Evolutionary conservation across 768 basidiomycete species (phyloP).

Genomic region (Stropharia rugosoannulata): DNA sequence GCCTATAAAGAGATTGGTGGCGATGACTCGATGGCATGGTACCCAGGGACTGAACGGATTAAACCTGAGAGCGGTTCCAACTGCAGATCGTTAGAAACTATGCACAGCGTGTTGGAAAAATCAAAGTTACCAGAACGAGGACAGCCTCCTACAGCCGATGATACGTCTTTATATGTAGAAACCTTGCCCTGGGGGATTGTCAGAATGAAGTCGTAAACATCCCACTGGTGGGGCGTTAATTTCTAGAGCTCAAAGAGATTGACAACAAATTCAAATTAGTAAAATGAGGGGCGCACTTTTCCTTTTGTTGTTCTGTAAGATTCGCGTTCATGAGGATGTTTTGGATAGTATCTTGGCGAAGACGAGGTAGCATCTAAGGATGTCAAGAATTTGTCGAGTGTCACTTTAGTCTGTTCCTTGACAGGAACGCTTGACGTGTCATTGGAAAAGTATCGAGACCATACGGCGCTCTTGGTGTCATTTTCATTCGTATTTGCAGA

Average conservation of each 20-base stretch:
- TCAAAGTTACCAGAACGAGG: slow-evolving; percentile 55
- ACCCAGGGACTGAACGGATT: slow-evolving; percentile 70
- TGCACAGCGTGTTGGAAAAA: not conserved
- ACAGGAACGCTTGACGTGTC: not conserved
- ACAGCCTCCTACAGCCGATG: slow-evolving; percentile 52
- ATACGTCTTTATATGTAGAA: slow-evolving; percentile 56
- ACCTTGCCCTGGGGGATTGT: slow-evolving; percentile 53
- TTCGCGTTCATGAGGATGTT: slow-evolving; percentile 22
- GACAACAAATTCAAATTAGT: not conserved
- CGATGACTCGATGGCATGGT: slow-evolving; percentile 72
- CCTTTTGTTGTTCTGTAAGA: slow-evolving; percentile 31
- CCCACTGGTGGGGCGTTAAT: slow-evolving; percentile 56
- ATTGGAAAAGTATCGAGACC: slow-evolving; percentile 2
- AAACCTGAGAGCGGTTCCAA: slow-evolving; percentile 60
- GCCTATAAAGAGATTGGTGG: slow-evolving; percentile 57
- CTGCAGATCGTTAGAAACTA: slow-evolving; percentile 25
- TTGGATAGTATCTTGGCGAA: slow-evolving; percentile 21
- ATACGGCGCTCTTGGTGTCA: not conserved
- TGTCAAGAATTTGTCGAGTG: not conserved
- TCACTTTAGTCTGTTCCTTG: not conserved
- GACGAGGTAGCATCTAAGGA: not conserved
- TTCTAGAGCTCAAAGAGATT: slow-evolving; percentile 26
- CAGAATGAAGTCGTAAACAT: slow-evolving; percentile 52
- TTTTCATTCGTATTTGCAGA: not conserved
- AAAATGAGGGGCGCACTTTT: slow-evolving; percentile 26